These are phyloP conservation scores for Aureobasidium sp. DNA, from an alignment of 2,329 filamentous ascomycete genomes.

Conservation along the genomic window DNA sequence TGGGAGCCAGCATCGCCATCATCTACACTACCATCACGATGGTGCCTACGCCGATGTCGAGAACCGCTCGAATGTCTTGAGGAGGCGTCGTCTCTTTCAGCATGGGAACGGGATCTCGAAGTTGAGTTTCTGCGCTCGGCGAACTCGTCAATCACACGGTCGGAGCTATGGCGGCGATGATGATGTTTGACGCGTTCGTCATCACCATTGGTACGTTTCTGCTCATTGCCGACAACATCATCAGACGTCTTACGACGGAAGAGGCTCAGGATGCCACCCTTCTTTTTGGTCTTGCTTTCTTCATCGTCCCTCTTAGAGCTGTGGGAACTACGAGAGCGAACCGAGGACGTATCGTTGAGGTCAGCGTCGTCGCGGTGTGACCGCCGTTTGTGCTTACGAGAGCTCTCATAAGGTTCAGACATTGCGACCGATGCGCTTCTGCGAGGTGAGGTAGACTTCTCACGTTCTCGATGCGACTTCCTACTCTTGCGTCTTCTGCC, in stretches of 20 bases:
- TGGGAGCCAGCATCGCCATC: slow-evolving; percentile 16
- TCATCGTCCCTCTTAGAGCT: slow-evolving; percentile 28
- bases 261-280: slow-evolving; percentile 37
- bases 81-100: slow-evolving; percentile 18
- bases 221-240: slow-evolving; percentile 26
- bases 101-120: slow-evolving; percentile 15
- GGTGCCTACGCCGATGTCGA: slow-evolving; percentile 15
- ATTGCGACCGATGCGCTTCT: slow-evolving; percentile 30
- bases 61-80: slow-evolving; percentile 16
- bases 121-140: slow-evolving; percentile 16
- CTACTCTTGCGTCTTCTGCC: slow-evolving; percentile 27
- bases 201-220: slow-evolving; percentile 26
- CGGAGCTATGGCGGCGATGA: slow-evolving; percentile 27
- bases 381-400: slow-evolving; percentile 21
- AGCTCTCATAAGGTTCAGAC: slow-evolving; percentile 33
- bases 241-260: slow-evolving; percentile 39
- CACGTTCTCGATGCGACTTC: slow-evolving; percentile 23
- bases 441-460: slow-evolving; percentile 23
- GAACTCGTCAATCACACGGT: slow-evolving; percentile 17
- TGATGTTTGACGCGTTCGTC: slow-evolving; percentile 39
- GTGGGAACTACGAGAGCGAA: slow-evolving; percentile 22
- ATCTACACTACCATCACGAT: slow-evolving; percentile 18
- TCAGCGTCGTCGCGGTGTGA: slow-evolving; percentile 32
- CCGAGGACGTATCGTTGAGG: slow-evolving; percentile 34
- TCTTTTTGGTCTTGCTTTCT: slow-evolving; percentile 35